These are phyloP conservation scores for Aureobasidium sp. DNA, from an alignment of 2,329 filamentous ascomycete genomes.

Conservation along the genomic window DNA sequence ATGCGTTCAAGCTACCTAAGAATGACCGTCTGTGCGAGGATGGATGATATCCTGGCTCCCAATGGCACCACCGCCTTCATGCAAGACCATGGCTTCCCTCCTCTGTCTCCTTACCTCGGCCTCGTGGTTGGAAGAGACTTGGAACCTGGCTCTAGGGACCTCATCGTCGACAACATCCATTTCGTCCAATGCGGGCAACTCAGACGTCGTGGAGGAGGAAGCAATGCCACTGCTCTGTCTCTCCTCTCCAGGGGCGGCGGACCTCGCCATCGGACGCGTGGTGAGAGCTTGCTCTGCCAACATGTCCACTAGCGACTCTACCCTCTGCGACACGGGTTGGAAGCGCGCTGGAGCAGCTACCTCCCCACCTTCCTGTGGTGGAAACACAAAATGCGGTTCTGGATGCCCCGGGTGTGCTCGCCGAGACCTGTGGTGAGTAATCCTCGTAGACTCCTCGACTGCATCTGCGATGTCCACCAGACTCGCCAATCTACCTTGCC, in stretches of 20 bases:
- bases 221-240: not conserved
- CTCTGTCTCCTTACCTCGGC: conserved; percentile 61
- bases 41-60: conserved; percentile 65
- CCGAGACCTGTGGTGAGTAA: not conserved
- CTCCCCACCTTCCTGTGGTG: not conserved
- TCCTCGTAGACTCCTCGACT: not conserved
- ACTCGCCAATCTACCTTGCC: not conserved
- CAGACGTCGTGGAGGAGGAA: conserved; percentile 20
- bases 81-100: conserved; percentile 83
- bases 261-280: not conserved
- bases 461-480: not conserved
- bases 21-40: not conserved
- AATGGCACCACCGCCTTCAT: conserved; percentile 70
- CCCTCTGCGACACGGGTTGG: not conserved
- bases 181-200: conserved; percentile 21
- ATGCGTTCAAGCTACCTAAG: no score
- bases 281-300: not conserved
- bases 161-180: conserved; percentile 15
- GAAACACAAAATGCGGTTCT: not conserved
- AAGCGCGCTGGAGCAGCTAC: not conserved
- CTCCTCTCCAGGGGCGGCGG: not conserved
- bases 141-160: conserved; percentile 42
- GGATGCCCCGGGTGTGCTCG: not conserved
- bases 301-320: not conserved
- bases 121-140: conserved; percentile 43